These are phyloP conservation scores for Fraxinus anomala DNA, from an alignment of 257 asterid genomes.

Conservation along the genomic window DNA sequence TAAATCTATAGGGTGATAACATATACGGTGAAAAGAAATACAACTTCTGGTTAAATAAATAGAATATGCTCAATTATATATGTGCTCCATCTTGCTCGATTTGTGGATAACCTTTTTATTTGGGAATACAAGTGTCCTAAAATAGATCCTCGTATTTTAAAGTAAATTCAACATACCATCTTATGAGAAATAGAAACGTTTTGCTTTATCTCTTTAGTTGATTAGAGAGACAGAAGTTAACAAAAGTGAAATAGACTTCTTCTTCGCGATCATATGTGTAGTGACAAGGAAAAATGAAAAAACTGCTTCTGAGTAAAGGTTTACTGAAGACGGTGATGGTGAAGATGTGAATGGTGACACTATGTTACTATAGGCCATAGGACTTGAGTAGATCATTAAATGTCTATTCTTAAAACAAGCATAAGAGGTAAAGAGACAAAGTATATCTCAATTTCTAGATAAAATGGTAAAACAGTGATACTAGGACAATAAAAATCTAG, in stretches of 20 bases:
- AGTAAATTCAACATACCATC: neutral
- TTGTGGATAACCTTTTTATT: neutral
- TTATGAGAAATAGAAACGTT: neutral
- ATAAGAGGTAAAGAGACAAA: neutral
- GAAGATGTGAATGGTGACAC: neutral
- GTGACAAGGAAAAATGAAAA: neutral
- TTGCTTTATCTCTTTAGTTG: neutral
- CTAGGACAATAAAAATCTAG: neutral
- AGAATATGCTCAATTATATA: neutral
- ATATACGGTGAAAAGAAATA: neutral
- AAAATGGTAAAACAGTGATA: neutral
- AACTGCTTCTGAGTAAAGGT: neutral
- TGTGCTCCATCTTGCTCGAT: neutral
- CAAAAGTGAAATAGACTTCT: neutral
- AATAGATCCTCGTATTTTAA: slow-evolving; percentile 1
- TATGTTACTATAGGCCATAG: neutral
- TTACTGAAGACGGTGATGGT: neutral
- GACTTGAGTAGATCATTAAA: neutral
- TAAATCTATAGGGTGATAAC: neutral
- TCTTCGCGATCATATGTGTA: neutral
- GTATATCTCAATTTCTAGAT: neutral
- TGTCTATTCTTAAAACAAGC: neutral
- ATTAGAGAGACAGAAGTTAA: neutral
- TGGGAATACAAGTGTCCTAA: neutral
- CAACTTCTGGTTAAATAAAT: neutral